Evolutionary conservation across 2,329 filamentous ascomycete species (phyloP), one percentile per base, ranked within the genome.

Genomic region (Phaeomoniella chlamydospora): DNA sequence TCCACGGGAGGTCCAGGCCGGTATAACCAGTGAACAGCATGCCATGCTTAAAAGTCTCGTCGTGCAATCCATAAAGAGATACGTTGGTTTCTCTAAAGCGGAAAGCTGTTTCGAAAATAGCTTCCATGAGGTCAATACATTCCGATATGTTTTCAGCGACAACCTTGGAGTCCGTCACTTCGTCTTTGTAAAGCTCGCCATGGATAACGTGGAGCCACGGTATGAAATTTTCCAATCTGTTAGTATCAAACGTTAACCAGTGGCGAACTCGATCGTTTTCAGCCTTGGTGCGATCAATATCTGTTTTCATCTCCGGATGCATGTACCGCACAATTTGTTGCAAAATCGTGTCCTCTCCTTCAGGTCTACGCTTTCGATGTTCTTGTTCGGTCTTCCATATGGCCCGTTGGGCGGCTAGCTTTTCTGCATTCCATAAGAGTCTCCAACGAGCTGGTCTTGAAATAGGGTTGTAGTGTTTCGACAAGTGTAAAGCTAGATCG

Each of bases 361-460:
- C 14, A 6, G 72, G 63, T 6, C 73, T 71, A 35, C 65, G 65
- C 35, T 71, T 65, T 5, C 77, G 67, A 35, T 79, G 78, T 5
- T 66, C 62, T 50, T 94, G 82, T 49, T 93, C 85, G 36, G 74
- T 67, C 42, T 76, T 77, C 86, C 88, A 96, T 26, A 96, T 67
- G 32, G 75, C 68, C 41, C 72, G 70, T 13, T 85, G 84, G 22
- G 86, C 82, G 31, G 80, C 75, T 60, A 96, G 71, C 57, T 87
- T 94, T 55, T 98, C 90, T 0, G 88, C 88, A 49, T 88, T 77
- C 67, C 77, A 82, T n/a, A 98, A 63, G 18, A 98, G 59, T 42
- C 71, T 68, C 86, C 87, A 96, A 45, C 77, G 76, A 1, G 77
- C 77, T 15, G 61, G 62, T 29, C 74, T 72, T 43, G 80, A 74